Conservation (phyloP, 176 grass and related monocot species). For the Aegilops tauschii region DNA sequence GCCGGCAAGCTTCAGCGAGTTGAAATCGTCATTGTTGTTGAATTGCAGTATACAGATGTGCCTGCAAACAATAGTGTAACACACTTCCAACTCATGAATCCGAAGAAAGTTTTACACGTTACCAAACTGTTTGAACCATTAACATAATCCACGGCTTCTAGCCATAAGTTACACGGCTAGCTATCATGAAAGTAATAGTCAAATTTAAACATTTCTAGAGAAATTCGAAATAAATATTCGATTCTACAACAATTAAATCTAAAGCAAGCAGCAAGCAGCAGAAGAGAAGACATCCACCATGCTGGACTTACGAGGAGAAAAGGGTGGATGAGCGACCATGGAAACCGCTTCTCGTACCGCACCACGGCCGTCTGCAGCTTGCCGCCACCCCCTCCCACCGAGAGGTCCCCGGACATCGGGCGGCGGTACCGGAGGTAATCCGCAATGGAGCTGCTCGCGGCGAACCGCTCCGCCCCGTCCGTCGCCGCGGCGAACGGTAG, state of each 20-base stretch:
- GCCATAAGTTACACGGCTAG: not conserved
- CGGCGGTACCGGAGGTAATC: conserved; percentile 75
- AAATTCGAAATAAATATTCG: not conserved
- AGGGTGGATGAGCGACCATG: conserved; percentile 64
- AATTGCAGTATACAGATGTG: not conserved
- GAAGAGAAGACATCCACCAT: not conserved
- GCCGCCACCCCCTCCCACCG: conserved; percentile 14
- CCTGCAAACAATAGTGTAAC: not conserved
- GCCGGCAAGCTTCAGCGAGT: not conserved
- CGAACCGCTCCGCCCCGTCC: conserved; percentile 30
- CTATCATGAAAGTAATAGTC: not conserved
- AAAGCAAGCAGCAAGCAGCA: not conserved
- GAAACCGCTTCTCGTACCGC: conserved; percentile 65
- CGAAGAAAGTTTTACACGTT: not conserved
- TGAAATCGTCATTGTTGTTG: not conserved
- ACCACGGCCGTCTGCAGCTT: conserved; percentile 90
- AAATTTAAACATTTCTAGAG: not conserved
- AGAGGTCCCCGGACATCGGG: not conserved
- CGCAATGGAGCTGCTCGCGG: conserved; percentile 40
- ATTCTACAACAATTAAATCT: not conserved
- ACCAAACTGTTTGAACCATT: not conserved
- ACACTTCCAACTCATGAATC: not conserved
- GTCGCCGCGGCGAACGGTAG: not conserved
- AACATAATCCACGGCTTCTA: not conserved
- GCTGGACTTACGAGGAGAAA: conserved; percentile 49